Evolutionary conservation across 169 alveolate species (phyloP), one percentile per base, ranked within the genome.

Genomic region (Neospora caninum): DNA sequence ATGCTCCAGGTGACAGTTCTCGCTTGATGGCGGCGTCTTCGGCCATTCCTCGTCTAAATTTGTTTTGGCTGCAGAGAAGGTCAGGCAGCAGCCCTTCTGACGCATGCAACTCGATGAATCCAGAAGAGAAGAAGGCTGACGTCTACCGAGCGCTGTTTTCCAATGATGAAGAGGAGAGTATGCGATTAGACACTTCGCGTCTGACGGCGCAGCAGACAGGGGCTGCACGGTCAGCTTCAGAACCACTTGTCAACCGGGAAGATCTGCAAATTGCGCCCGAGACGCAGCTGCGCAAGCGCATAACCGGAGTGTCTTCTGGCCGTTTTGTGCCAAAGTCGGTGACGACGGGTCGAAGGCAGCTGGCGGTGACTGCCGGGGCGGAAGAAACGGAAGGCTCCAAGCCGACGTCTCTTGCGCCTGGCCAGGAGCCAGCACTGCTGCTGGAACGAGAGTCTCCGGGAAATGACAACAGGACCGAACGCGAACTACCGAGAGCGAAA

Each of bases 81-180:
- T 1, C 45, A 10, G 43, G 42, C 41, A n/a, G 43, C 42, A n/a
- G n/a, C 27, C 29, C 43, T 1, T 38, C 49, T 78, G 29, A 10
- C 18, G 86, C 49, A 0, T 43, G 29, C 10, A 6, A 43, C 86
- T 18, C 86, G 43, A 36, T 78, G 86, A 78, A 78, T 78, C 86
- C 86, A 1, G 86, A 78, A 78, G 86, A 78, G 13, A 78, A 78
- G 45, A 78, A 78, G 86, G 86, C 86, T 38, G 86, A 78, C 22
- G 42, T 78, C 9, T 78, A 78, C 42, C 39, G 45, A 78, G 41
- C 86, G 42, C 45, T 78, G 86, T n/a, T 78, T 78, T 20, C 1
- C 39, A 20, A 18, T 22, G 86, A 38, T 9, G 45, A 22, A 6
- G 86, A 78, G 39, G 86, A 78, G 42, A 29, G 43, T n/a, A 78